phyloP scores from a whole-genome alignment of 2,329 filamentous ascomycete species.

The Aureobasidium lini region DNA sequence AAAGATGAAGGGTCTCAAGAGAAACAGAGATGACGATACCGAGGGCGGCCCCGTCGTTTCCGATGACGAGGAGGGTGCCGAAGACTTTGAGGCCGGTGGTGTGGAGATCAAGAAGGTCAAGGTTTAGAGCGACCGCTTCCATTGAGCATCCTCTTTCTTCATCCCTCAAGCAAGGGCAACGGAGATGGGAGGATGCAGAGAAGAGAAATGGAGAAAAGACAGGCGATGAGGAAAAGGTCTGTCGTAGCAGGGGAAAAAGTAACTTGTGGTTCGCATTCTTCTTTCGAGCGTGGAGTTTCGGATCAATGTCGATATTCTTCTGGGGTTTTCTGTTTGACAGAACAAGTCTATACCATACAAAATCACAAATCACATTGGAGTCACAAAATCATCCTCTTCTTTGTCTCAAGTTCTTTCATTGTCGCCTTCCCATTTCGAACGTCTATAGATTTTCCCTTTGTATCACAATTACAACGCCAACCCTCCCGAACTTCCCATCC shows the following conservation, averaged over 20 bases:
- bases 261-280: not conserved
- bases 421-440: no score
- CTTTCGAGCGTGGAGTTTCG: slow-evolving; percentile 16
- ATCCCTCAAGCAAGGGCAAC: no score
- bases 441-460: no score
- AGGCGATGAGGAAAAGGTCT: not conserved
- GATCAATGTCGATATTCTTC: not conserved
- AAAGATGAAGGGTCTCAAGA: slow-evolving; percentile 99
- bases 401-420: no score
- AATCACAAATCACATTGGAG: no score
- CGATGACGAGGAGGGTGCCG: slow-evolving; percentile 17
- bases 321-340: not conserved
- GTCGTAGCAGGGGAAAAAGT: not conserved
- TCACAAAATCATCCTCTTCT: no score
- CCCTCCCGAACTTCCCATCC: not conserved
- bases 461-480: no score
- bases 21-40: slow-evolving; percentile 57
- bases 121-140: not conserved
- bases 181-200: no score
- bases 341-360: not conserved
- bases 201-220: not conserved
- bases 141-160: not conserved
- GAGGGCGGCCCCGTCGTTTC: slow-evolving; percentile 40
- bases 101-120: slow-evolving; percentile 17
- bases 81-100: slow-evolving; percentile 14